Evolutionary conservation across 148 eudicot species (phyloP).

Genomic region (Beta vulgaris): DNA sequence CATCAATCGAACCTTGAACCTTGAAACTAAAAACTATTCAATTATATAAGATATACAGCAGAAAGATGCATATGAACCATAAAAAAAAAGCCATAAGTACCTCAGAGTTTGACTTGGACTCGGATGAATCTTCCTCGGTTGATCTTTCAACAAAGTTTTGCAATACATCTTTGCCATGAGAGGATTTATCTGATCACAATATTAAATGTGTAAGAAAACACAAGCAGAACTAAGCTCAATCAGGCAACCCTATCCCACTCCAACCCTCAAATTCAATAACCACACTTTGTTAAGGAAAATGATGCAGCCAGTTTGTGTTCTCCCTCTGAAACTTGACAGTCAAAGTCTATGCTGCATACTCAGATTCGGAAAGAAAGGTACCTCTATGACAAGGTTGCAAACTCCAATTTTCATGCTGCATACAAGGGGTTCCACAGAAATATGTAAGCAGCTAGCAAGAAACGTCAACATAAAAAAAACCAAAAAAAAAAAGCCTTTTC

Average conservation of each 20-base stretch:
- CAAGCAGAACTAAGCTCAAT: background rate
- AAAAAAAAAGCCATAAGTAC: slow-evolving; percentile 28
- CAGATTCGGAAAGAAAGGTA: slow-evolving; percentile 23
- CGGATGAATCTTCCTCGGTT: slow-evolving; percentile 22
- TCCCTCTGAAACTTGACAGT: too few species aligned
- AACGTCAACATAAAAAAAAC: background rate
- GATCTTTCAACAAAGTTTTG: slow-evolving; percentile 17
- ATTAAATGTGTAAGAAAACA: slow-evolving; percentile 3
- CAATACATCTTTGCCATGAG: slow-evolving; percentile 16
- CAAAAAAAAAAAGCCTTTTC: background rate
- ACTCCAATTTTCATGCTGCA: slow-evolving; percentile 39
- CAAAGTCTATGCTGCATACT: background rate
- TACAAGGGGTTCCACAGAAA: slow-evolving; percentile 1
- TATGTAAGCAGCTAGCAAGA: background rate
- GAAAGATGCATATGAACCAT: background rate
- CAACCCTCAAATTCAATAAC: too few species aligned
- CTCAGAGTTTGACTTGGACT: slow-evolving; percentile 35
- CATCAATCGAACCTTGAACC: background rate
- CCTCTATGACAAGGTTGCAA: slow-evolving; percentile 36
- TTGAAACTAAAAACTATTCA: background rate
- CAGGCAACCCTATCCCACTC: background rate
- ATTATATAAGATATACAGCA: background rate
- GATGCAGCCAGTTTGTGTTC: too few species aligned
- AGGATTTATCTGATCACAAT: slow-evolving; percentile 24
- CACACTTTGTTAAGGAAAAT: too few species aligned